phyloP scores from a whole-genome alignment of 2,329 filamentous ascomycete genomes.

The Trichoderma simmonsii region DNA sequence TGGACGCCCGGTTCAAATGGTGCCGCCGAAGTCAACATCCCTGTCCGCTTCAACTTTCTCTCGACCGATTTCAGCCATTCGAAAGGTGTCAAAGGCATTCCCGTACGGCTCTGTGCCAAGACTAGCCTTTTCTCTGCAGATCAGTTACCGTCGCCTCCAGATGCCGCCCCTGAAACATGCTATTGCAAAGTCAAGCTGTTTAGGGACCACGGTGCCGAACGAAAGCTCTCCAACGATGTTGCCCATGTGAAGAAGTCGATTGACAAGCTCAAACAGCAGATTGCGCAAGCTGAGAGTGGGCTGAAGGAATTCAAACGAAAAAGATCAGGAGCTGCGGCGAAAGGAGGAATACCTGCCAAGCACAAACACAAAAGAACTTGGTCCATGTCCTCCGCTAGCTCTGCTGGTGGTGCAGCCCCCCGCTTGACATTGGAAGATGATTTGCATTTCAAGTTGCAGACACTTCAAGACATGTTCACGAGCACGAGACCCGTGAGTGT shows the following conservation, averaged over 20 bases:
- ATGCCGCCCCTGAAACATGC: slow-evolving; percentile 66
- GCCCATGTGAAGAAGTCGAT: slow-evolving; percentile 95
- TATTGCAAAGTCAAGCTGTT: slow-evolving; percentile 98
- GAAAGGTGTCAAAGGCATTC: slow-evolving; percentile 97
- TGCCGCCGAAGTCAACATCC: slow-evolving; percentile 73
- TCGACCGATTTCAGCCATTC: slow-evolving; percentile 99
- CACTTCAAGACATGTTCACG: slow-evolving; percentile 83
- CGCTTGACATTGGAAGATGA: slow-evolving; percentile 67
- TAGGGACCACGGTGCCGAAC: slow-evolving; percentile 90
- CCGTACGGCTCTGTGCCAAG: slow-evolving; percentile 88
- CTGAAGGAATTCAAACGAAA: slow-evolving; percentile 68
- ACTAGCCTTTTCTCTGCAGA: slow-evolving; percentile 65
- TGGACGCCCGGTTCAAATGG: slow-evolving; percentile 76
- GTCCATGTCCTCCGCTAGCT: slow-evolving; percentile 83
- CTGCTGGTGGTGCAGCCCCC: slow-evolving; percentile 44
- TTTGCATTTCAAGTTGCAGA: slow-evolving; percentile 72
- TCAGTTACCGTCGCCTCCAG: slow-evolving; percentile 45
- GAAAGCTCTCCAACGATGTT: slow-evolving; percentile 91
- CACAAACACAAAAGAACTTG: slow-evolving; percentile 90
- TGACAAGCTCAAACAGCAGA: slow-evolving; percentile 93
- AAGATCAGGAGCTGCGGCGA: slow-evolving; percentile 49
- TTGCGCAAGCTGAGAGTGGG: slow-evolving; percentile 69
- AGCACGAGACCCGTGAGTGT: slow-evolving; percentile 77
- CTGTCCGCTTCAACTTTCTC: slow-evolving; percentile 95
- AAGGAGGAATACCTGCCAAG: slow-evolving; percentile 64